Base-by-base conservation (phyloP, 2,329 filamentous ascomycete species). In the Aaosphaeria arxii region DNA sequence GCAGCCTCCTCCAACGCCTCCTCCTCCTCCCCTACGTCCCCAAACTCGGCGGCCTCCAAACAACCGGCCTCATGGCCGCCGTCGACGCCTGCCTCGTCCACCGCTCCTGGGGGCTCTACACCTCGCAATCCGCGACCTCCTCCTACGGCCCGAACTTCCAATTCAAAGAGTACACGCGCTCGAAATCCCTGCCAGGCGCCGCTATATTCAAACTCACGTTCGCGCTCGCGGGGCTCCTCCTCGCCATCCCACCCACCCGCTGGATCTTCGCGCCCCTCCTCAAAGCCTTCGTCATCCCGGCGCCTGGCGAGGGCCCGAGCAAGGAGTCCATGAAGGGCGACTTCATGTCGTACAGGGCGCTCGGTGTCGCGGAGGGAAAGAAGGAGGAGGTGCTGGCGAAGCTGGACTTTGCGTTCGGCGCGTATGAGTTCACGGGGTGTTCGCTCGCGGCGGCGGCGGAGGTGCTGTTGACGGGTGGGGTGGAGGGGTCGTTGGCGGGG, bases 381-480 rank as follows among this genome's bases (percentile, higher is more conserved):
- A 70, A 67, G 24, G 72, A 82, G 69, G 74, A 78, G 57, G 85
- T 81, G 0, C 78, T 76, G 43, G 79, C 77, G 45, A 77, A 77
- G 45, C 77, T 82, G 38, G 73, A 76, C 56, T 84, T 77, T 54
- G 68, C 76, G 4, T 86, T 87, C 3, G 80, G 80, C 57, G 75
- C 84, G 63, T 92, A 91, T 66, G 71, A 74, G n/a, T 69, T 89
- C 44, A 90, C 87, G 4, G 88, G 79, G 0, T 61, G 84, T 13
- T 75, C 86, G 30, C 62, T 88, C 11, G 78, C 79, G 2, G 78
- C 89, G 58, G 87, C 80, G 9, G 87, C 86, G 4, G 71, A 80
- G 36, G 83, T 83, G 0, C 73, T 91, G 31, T 71, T 90, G 11
- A 76, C 86, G 49, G 84, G 87, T 36, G 77, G 61, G 30, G 45